Evolutionary conservation across 106 monocot genomes (phyloP), one percentile per base, ranked within the genome.

Genomic region (Allium sativum): DNA sequence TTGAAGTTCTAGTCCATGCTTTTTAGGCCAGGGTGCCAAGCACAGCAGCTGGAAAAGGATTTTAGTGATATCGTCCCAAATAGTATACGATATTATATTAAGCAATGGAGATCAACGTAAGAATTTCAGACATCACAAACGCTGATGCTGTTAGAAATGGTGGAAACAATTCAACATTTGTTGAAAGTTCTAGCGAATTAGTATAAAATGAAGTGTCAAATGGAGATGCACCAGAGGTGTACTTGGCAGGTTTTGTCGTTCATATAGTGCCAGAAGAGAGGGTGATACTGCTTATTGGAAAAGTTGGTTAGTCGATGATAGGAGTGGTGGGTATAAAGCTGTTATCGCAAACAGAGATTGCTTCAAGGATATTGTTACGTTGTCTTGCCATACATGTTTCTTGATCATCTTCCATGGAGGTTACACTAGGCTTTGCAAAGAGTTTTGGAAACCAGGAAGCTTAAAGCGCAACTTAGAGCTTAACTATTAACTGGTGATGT

Each of bases 401-500:
- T 87, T 55, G 98, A 98, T 78, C 98, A 98, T 75, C 74, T 98
- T 21, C 98, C 98, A 8, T 98, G 98, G 98, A 92, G 96, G 94
- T 94, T 59, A n/a, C 81, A 79, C 21, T 59, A 79, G 62, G 93
- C 93, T 16, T 67, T 93, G 77, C 84, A 79, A 60, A 88, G 61
- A 73, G 79, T 88, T 67, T 41, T 93, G 47, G 75, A 87, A 72
- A 75, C 63, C 9, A 48, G 50, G 52, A 79, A 68, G 57, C 45
- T 59, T 18, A 44, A 72, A 65, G 48, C 41, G 18, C 73, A 53
- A n/a, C 20, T 13, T 11, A 40, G 42, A 72, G 14, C 52, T 56
- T 67, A 71, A 59, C 19, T 41, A 7, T 51, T 51, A 6, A 51
- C 11, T 65, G 64, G 52, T 3, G 44, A 65, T 13, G 51, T 51